Conservation (phyloP, 2,329 filamentous ascomycete genomes). For the Paecilomyces fulvus region DNA sequence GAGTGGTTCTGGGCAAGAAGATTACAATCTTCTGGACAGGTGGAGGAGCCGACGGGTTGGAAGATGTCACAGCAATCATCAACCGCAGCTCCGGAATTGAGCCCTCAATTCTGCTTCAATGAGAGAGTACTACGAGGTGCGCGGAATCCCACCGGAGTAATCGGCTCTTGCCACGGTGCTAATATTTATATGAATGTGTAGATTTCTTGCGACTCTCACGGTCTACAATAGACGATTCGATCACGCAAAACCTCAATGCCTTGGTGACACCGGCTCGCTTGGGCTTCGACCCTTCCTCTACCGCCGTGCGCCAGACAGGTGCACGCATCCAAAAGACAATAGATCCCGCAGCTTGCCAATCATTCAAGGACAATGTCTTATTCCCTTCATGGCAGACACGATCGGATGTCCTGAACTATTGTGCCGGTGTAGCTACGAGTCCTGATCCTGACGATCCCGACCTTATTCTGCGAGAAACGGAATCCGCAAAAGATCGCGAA, state of each 20-base stretch:
- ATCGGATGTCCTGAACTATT: slow-evolving; percentile 79
- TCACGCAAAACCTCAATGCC: slow-evolving; percentile 86
- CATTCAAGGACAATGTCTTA: slow-evolving; percentile 68
- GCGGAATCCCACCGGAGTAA: slow-evolving; percentile 11
- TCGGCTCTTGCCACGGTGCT: neutral
- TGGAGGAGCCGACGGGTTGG: slow-evolving; percentile 11
- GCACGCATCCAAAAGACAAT: slow-evolving; percentile 46
- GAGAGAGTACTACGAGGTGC: slow-evolving; percentile 60
- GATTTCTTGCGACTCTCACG: slow-evolving; percentile 88
- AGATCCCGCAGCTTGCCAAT: slow-evolving; percentile 53
- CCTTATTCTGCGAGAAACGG: slow-evolving; percentile 57
- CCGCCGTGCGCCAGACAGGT: slow-evolving; percentile 52
- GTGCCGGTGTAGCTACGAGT: slow-evolving; percentile 75
- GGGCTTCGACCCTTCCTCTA: slow-evolving; percentile 74
- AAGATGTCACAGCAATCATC: slow-evolving; percentile 35
- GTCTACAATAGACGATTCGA: slow-evolving; percentile 80
- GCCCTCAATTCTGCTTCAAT: slow-evolving; percentile 71
- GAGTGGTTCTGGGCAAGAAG: slow-evolving; percentile 31
- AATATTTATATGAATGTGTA: slow-evolving; percentile 30
- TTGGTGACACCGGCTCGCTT: slow-evolving; percentile 63
- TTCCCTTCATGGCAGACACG: slow-evolving; percentile 84
- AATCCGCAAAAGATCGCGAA: slow-evolving; percentile 62
- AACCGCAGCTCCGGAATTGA: slow-evolving; percentile 46
- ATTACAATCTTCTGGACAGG: slow-evolving; percentile 15
- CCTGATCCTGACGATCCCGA: slow-evolving; percentile 84